Evolutionary conservation across 106 monocot genomes (phyloP), one percentile per base, ranked within the genome.

Genomic region (Platanthera zijinensis): DNA sequence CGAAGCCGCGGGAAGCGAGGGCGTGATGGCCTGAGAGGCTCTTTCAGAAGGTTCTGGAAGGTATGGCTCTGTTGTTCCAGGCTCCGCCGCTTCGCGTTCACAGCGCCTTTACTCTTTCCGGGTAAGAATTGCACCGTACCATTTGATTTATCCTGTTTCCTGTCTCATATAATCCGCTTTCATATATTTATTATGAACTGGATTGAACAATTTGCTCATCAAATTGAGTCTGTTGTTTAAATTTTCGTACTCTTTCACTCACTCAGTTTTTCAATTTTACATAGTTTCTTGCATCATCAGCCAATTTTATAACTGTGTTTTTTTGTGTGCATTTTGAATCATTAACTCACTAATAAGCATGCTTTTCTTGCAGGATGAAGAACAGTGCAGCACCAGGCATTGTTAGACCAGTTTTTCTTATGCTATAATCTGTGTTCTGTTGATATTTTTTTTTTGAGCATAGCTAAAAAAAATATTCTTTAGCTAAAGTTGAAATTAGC

Each of bases 31-130:
- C 5, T 22, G 63, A 64, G 53, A 39, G 45, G 3, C 45, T 32
- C 10, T 45, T 69, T 46, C 69, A 69, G 69, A 69, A 47, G 39
- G 10, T 69, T 69, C 69, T 69, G 69, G 69, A 46, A 69, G 69
- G 45, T 14, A 69, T 69, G 69, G 69, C 18, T 11, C 12, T 69
- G 45, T 10, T 69, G 9, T 45, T 69, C 5, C 45, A 32, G 30
- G 63, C 28, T 21, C 45, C 45, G 13, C 69, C 39, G 30, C 30
- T 69, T 69, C 45, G 69, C 45, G 46, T 69, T 46, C 69, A 69
- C 11, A 69, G 45, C 46, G 8, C 45, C 12, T 46, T 12, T 45
- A 9, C 12, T 69, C 15, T 13, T 45, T 45, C 45, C 13, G 4
- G 2, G 69, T 69, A 69, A 69, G 63, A 46, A 69, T 12, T 13